Percentiles rank a stretch among this genome's conserved stretches.
Conservation (phyloP, 2,329 filamentous ascomycete species). For the Coniochaeta sp. region DNA sequence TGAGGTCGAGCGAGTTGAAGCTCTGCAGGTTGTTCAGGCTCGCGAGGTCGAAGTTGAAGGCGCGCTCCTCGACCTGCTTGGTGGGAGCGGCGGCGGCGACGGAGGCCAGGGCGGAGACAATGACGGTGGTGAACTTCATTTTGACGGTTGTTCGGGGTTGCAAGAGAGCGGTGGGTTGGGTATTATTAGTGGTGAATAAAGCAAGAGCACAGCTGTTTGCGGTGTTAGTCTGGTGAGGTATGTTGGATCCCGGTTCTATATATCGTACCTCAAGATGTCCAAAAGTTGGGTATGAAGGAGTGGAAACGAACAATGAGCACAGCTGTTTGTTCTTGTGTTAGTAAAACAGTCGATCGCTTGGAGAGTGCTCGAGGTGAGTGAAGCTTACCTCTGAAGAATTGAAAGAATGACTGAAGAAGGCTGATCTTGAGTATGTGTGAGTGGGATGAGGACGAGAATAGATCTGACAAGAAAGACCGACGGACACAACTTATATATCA, state of each 20-base stretch:
- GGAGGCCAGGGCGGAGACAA: conserved; percentile 37
- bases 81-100: conserved; percentile 36
- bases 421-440: conserved; percentile 22
- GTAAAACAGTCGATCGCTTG: neutral
- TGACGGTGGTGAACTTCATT: conserved; percentile 41
- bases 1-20: conserved; percentile 29
- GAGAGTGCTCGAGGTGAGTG: conserved; percentile 1
- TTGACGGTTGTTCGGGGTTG: conserved; percentile 23
- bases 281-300: conserved; percentile 29
- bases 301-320: conserved; percentile 40
- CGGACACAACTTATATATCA: conserved; percentile 30
- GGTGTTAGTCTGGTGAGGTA: conserved; percentile 12
- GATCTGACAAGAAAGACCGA: conserved; percentile 13
- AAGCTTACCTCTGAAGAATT: conserved; percentile 38
- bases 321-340: conserved; percentile 24
- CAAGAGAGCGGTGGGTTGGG: conserved; percentile 16
- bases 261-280: conserved; percentile 31
- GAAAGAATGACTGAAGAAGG: conserved; percentile 35
- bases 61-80: conserved; percentile 26
- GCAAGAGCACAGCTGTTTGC: conserved; percentile 35
- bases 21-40: conserved; percentile 32
- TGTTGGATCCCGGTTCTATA: neutral
- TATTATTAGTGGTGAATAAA: conserved; percentile 20
- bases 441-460: conserved; percentile 27
- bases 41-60: conserved; percentile 28